Evolutionary conservation across 768 basidiomycete species (phyloP), one percentile per base, ranked within the genome.

Genomic region (Leccinum boreale): DNA sequence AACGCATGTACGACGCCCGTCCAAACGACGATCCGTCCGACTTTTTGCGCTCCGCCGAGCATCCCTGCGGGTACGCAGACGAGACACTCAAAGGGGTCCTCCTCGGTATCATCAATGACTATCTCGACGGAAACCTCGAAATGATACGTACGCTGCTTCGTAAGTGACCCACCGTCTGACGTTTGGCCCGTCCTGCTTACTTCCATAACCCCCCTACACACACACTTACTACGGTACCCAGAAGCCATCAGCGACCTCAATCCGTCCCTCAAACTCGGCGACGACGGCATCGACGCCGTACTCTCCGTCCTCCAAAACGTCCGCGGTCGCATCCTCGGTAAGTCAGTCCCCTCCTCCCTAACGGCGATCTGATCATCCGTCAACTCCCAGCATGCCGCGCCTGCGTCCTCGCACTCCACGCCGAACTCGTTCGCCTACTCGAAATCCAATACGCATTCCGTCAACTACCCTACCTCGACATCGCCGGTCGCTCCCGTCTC

Each of bases 41-140:
- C 65, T 79, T 84, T 47, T 85, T 85, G 63, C 72, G 80, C 26
- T 68, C 85, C 7, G 19, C 85, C 8, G 42, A 44, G 42, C 76
- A 77, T 36, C 77, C 85, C 21, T 73, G 77, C 31, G 76, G 77
- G 35, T 77, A 85, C 56, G 87, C 89, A 1, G 89, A 94, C 58
- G 89, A 94, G 64, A 94, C 92, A 2, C 83, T 94, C 55, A 78
- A 85, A 50, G 80, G 83, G 53, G 90, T 92, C 17, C 75, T 94
- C 33, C 68, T 90, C 31, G 82, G 85, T 26, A 85, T 92, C 11
- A 83, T 93, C 68, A 85, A 83, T 58, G 92, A 94, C 65, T 90
- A 92, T 62, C 71, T 94, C 47, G 89, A 92, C 55, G 92, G 92
- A 6, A 92, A 94, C 72, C 75, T 94, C n/a, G 90, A 93, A 68